phyloP scores from a whole-genome alignment of 805 yeast genomes.

The Monosporozyma aerobia region DNA sequence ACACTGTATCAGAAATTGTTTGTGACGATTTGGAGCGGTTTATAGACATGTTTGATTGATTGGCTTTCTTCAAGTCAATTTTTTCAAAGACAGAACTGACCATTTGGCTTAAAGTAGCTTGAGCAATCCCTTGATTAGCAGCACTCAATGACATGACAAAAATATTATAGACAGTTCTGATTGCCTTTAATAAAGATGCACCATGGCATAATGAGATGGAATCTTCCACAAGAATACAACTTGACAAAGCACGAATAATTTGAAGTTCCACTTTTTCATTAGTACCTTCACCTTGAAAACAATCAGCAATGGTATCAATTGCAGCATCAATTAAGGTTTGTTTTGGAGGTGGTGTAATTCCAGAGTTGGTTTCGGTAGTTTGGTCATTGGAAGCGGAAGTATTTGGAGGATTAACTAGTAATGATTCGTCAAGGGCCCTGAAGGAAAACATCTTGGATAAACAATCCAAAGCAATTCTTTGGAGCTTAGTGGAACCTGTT shows the following conservation, averaged over 20 bases:
- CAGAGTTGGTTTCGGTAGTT: constrained; percentile 19
- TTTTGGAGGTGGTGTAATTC: constrained; percentile 45
- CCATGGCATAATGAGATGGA: constrained; percentile 77
- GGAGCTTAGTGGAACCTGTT: constrained; percentile 51
- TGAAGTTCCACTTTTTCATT: constrained; percentile 85
- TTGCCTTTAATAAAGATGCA: constrained; percentile 75
- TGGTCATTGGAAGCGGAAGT: constrained; percentile 29
- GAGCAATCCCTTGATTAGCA: constrained; percentile 86
- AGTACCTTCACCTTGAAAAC: constrained; percentile 88
- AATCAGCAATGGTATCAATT: constrained; percentile 71
- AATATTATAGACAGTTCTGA: constrained; percentile 87
- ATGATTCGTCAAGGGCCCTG: constrained; percentile 54
- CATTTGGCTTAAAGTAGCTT: constrained; percentile 88
- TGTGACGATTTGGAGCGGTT: constrained; percentile 1
- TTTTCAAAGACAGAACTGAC: constrained; percentile 79
- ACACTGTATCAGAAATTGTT: constrained; percentile 26
- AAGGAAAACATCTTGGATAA: constrained; percentile 85
- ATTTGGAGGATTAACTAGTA: constrained; percentile 40
- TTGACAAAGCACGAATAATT: constrained; percentile 83
- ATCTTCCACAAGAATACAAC: constrained; percentile 72
- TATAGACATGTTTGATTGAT: constrained; percentile 2
- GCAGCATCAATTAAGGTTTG: constrained; percentile 68
- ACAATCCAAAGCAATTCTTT: constrained; percentile 70
- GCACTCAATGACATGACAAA: constrained; percentile 77
- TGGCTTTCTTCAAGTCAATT: constrained; percentile 21